Evolutionary conservation across 2,329 filamentous ascomycete genomes (phyloP), one percentile per base, ranked within the genome.

Genomic region (Fusarium cyanostomum): DNA sequence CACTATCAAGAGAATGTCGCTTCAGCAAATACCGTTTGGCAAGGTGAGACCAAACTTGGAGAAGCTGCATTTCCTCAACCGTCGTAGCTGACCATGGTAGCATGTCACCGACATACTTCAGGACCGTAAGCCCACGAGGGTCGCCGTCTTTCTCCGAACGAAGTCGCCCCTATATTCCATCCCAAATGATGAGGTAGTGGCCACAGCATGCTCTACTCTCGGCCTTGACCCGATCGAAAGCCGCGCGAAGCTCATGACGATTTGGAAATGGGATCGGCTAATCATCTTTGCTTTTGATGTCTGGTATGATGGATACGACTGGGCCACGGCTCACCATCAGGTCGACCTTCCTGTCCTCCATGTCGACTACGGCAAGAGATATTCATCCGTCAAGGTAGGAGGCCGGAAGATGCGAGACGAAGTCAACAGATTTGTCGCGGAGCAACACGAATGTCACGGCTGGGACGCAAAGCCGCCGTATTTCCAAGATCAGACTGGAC

Each of bases 281-380:
- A 46, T 21, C 15, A 35, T 46, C 8, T 35, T 46, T 26, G 30
- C 30, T 15, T 34, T 46, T 15, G 43, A 46, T 15, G n/a, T 46
- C 30, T 34, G 28, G 30, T 35, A 46, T 35, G 43, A 46, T 26
- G 43, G 18, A 12, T 46, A 46, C 15, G 43, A 46, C 30, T 34
- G 28, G 30, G 28, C 43, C 18, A 46, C 43, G 5, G 43, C 43
- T 12, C 43, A 46, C 16, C 43, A 46, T 26, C 15, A 35, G 30
- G 43, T 46, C n/a, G 43, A 46, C 31, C 28, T 46, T 46, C 43
- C 43, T 6, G 30, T 46, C 12, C 43, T 46, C 24, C 43, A 21
- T 46, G 13, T 46, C 11, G 43, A 46, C 43, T 46, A 34, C n/a
- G 43, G 28, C 30, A 34, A 35, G 30, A 35, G 30, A 35, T 16